Evolutionary conservation across 1,139 yeast genomes (phyloP).

Genomic region (Neolecta irregularis): DNA sequence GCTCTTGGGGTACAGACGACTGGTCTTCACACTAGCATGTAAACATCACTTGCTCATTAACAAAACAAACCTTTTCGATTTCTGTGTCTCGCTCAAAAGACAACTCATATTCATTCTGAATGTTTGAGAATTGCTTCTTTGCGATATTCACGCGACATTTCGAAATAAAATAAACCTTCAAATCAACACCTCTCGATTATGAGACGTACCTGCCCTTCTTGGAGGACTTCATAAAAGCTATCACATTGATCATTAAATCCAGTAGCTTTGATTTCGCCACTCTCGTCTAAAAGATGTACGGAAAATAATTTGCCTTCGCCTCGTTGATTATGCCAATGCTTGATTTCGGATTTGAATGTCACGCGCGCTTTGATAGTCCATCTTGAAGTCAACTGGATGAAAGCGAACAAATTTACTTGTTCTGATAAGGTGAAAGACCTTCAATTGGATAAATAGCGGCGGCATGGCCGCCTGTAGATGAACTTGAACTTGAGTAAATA

Average conservation of each 20-base stretch:
- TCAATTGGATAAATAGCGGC: conserved; percentile 54
- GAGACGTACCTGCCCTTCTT: conserved; percentile 49
- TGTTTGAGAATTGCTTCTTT: conserved; percentile 70
- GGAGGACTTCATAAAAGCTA: conserved; percentile 52
- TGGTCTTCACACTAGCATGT: conserved; percentile 37
- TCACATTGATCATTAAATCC: conserved; percentile 85
- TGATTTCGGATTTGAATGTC: conserved; percentile 70
- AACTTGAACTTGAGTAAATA: not conserved
- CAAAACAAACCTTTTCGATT: conserved; percentile 34
- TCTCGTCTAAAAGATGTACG: conserved; percentile 78
- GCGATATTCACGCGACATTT: conserved; percentile 72
- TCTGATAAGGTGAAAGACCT: conserved; percentile 79
- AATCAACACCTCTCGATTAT: not conserved
- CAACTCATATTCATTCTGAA: conserved; percentile 80
- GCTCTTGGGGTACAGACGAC: conserved; percentile 52
- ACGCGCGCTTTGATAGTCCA: conserved; percentile 94
- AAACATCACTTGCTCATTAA: not conserved
- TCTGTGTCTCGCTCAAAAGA: conserved; percentile 65
- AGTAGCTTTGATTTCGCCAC: conserved; percentile 92
- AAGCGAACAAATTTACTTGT: conserved; percentile 23
- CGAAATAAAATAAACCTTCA: conserved; percentile 55
- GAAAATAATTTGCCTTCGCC: conserved; percentile 87
- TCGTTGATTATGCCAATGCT: conserved; percentile 71
- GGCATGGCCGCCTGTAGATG: conserved; percentile 4
- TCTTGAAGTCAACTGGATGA: not conserved